A percentile compares a stretch with the other conserved stretches of the same genome.
Evolutionary conservation across 306 rosid species (phyloP).

Genomic region (Cucumis sativus): Cucumber_9930_V3 NC_026656.2:8193001-8193500

Average conservation of each 20-base stretch:
- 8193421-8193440: neutral
- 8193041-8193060: neutral
- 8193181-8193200: neutral
- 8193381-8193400: neutral
- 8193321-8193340: slow-evolving; percentile 56
- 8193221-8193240: neutral
- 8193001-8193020: neutral
- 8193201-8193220: neutral
- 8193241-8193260: neutral
- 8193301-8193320: slow-evolving; percentile 51
- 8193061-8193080: neutral
- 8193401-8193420: neutral
- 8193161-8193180: neutral
- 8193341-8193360: slow-evolving; percentile 23
- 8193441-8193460: neutral
- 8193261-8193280: neutral
- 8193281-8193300: slow-evolving; percentile 40
- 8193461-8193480: neutral
- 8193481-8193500: neutral
- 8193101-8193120: neutral
- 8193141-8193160: neutral
- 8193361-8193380: neutral
- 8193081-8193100: neutral
- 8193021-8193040: neutral
- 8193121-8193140: neutral